Evolutionary conservation across 2,329 filamentous ascomycete species (phyloP).

Genomic region (Ascochyta viciae-villosae): DNA sequence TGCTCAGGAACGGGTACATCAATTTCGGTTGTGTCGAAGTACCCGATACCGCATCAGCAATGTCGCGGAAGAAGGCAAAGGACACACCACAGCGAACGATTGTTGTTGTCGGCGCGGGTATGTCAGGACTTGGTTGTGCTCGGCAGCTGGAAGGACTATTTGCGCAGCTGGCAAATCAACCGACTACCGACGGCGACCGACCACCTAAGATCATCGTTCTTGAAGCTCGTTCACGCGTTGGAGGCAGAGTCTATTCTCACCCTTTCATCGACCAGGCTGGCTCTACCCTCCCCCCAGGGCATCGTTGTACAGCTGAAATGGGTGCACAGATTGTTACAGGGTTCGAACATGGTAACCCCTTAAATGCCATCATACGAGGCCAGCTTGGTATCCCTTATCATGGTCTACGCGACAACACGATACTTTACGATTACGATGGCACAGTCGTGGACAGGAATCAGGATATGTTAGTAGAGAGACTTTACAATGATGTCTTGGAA

Average conservation of each 20-base stretch:
- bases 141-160: conserved; percentile 89
- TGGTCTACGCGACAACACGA: conserved; percentile 77
- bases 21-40: conserved; percentile 92
- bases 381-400: conserved; percentile 90
- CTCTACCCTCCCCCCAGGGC: conserved; percentile 59
- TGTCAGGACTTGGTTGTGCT: conserved; percentile 90
- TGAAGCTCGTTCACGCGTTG: conserved; percentile 86
- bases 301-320: conserved; percentile 86
- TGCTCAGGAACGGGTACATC: conserved; percentile 89
- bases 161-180: conserved; percentile 75
- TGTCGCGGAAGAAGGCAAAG: conserved; percentile 49
- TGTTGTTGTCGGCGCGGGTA: conserved; percentile 89
- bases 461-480: conserved; percentile 84
- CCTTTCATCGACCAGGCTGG: conserved; percentile 67
- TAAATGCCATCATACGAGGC: conserved; percentile 88
- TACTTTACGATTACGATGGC: conserved; percentile 86
- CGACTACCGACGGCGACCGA: conserved; percentile 69
- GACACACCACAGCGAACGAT: conserved; percentile 71
- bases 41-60: conserved; percentile 53
- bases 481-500: conserved; percentile 95
- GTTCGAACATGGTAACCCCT: conserved; percentile 92
- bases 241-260: conserved; percentile 92
- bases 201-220: conserved; percentile 79
- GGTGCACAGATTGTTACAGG: conserved; percentile 98
- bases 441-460: conserved; percentile 77